Base-by-base conservation (phyloP, 78 protist genomes). In the Speleostelium caveatum region DNA sequence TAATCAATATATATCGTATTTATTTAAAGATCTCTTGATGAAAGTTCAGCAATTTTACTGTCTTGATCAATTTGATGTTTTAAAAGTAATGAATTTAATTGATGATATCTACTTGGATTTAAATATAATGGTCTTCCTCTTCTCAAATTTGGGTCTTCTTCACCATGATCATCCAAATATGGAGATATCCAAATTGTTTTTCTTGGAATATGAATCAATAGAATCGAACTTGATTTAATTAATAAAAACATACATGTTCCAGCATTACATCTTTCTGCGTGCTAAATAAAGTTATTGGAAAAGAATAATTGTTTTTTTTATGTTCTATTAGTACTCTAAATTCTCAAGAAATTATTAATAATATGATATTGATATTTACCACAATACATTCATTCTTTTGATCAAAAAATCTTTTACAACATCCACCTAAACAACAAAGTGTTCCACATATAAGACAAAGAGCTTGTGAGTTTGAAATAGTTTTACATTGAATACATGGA, bases 21-120 rank as follows among this genome's bases (percentile, higher is more conserved):
- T 45, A 69, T 59, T 59, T 60, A 73, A 32, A 58, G 8, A 59
- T 77, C 87, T 65, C 87, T 63, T 26, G 68, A 35, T 21, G 91
- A 56, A 42, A 33, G 6, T 69, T 83, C 91, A 1, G 91, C 91
- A 32, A 83, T 83, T 36, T 83, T 83, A 32, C 73, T 59, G 12
- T 83, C 91, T 83, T 83, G 91, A 75, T 88, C 94, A 21, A 78
- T 78, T 78, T 88, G 87, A 75, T 88, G 94, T 26, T 60, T 73
- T 0, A 88, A 28, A 12, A 88, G 38, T 8, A 88, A n/a, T 22
- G 86, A 36, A 45, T 76, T 73, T 4, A 88, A 61, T 78, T 88
- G 94, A 45, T 67, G 51, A 51, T 88, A 88, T 24, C 94, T 22
- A 33, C 66, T 72, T 8, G 68, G 42, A 62, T 88, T 88, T 21